Conservation (phyloP, 169 alveolate genomes). For the Plasmodium vinckei region DNA sequence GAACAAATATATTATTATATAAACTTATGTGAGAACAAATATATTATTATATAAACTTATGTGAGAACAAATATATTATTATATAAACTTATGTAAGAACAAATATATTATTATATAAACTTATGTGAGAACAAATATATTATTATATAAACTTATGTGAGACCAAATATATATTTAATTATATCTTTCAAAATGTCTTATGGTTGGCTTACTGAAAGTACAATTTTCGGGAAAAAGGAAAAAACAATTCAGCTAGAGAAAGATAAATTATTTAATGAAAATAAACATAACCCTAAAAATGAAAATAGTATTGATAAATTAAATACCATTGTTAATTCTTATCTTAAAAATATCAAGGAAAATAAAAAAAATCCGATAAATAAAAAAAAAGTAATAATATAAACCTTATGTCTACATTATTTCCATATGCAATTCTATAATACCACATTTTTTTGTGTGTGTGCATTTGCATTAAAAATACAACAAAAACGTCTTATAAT, state of each 20-base stretch:
- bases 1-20: too few relatives aligned
- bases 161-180: too few relatives aligned
- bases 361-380: constrained; percentile 50
- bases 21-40: too few relatives aligned
- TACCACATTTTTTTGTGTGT: background rate
- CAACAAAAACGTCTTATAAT: too few relatives aligned
- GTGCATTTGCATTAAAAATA: too few relatives aligned
- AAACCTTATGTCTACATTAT: background rate
- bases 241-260: constrained; percentile 48
- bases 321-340: constrained; percentile 59
- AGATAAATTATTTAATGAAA: constrained; percentile 60
- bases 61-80: too few relatives aligned
- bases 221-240: constrained; percentile 63
- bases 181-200: constrained; percentile 44
- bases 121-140: too few relatives aligned
- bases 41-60: too few relatives aligned
- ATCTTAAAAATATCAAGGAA: constrained; percentile 66
- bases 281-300: constrained; percentile 45
- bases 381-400: constrained; percentile 39
- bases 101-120: too few relatives aligned
- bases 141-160: too few relatives aligned
- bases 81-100: too few relatives aligned
- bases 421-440: background rate
- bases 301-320: constrained; percentile 72
- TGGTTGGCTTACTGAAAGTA: constrained; percentile 76